Percentiles rank a stretch among this genome's conserved stretches.
phyloP scores from a whole-genome alignment of 2,329 filamentous ascomycete species.

The Paracoccidioides brasiliensis region DNA sequence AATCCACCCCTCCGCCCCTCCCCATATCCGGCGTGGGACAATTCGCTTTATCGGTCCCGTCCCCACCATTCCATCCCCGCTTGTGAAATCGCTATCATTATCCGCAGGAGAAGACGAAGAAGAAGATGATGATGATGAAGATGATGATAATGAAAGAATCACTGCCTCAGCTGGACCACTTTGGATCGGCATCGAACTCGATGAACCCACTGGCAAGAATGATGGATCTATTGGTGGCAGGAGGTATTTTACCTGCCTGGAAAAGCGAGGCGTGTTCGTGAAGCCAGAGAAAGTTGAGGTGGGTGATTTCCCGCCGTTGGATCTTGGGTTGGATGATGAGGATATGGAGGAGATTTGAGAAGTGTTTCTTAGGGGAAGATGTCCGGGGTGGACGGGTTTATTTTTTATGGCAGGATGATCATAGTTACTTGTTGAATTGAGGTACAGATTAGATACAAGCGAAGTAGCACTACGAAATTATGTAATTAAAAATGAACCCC shows the following conservation, averaged over 20 bases:
- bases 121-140: not conserved
- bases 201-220: conserved; percentile 54
- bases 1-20: conserved; percentile 29
- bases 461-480: not conserved
- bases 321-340: conserved; percentile 39
- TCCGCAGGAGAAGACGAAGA: not conserved
- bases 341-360: conserved; percentile 43
- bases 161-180: conserved; percentile 18
- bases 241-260: conserved; percentile 43
- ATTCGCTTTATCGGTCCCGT: conserved; percentile 32
- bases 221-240: conserved; percentile 41
- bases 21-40: conserved; percentile 32
- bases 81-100: conserved; percentile 13
- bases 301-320: conserved; percentile 44
- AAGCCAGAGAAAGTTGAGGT: conserved; percentile 50
- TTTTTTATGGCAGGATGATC: too few relatives aligned
- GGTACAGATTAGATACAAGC: too few relatives aligned
- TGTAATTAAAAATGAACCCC: too few relatives aligned
- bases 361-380: not conserved
- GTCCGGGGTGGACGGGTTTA: too few relatives aligned
- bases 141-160: conserved; percentile 7
- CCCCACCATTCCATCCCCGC: conserved; percentile 25
- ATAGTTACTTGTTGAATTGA: too few relatives aligned
- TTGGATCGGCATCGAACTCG: conserved; percentile 48
- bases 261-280: conserved; percentile 46